Evolutionary conservation across 345 rosid species (phyloP), one percentile per base, ranked within the genome.

Genomic region (Gossypium bickii): DNA sequence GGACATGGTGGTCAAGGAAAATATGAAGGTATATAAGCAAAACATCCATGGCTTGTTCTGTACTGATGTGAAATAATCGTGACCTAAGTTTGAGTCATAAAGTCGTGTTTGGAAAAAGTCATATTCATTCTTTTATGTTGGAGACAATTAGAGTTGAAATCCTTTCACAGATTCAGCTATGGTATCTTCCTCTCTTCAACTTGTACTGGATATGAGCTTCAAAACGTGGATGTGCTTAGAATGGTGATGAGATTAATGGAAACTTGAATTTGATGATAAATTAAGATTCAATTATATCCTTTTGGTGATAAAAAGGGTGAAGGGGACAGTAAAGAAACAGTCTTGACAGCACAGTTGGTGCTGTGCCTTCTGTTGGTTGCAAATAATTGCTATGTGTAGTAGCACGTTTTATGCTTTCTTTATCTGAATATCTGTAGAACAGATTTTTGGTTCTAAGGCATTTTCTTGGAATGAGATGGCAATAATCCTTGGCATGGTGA

Each of bases 1-100:
- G 20, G 29, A 68, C 62, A 34, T 64, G 43, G 76, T 43, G 67
- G 77, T 56, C 52, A 17, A 48, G 77, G 59, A 75, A 76, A 71
- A 29, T 64, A 48, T 48, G 77, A 74, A 44, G 81, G 71, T 34
- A 34, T 34, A 75, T 56, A 63, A 45, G 53, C 47, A 75, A 15
- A 34, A 66, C 20, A 7, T 1, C 38, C 38, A 71, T 20, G 74
- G 58, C 41, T 24, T 59, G 41, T 72, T 71, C 16, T 7, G 38
- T 44, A 3, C 27, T 60, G 17, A 45, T 6, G 8, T 71, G 13
- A 9, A 51, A 69, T 51, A 12, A 47, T 12, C 41, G 29, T 7
- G 38, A 45, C 11, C 20, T 61, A 25, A 61, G 15, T 34, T 6
- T 57, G 9, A 60, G 65, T 60, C n/a, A 25, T 24, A 15, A 29